Conservation (phyloP, 257 asterid species). For the Fraxinus americana region DNA sequence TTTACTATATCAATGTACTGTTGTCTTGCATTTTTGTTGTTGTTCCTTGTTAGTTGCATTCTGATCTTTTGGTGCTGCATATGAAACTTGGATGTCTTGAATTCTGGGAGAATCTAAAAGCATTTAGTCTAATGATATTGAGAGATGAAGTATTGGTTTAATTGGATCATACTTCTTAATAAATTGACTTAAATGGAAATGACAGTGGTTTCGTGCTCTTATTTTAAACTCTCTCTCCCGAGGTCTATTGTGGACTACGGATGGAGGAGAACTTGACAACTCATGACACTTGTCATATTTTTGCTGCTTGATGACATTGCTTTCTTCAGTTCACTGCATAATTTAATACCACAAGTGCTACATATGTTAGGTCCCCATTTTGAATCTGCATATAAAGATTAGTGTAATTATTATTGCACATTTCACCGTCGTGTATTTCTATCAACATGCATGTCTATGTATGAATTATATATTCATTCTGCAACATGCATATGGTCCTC, state of each 20-base stretch:
- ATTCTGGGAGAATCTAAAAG: neutral
- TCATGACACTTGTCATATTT: neutral
- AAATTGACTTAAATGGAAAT: neutral
- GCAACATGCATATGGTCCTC: neutral
- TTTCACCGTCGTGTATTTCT: neutral
- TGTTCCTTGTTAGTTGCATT: neutral
- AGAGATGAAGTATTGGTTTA: neutral
- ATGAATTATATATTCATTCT: neutral
- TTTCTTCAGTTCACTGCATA: neutral
- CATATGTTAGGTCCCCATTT: neutral
- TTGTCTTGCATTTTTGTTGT: neutral
- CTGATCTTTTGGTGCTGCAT: neutral
- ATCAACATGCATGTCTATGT: neutral
- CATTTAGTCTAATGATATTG: conserved; percentile 8
- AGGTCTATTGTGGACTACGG: neutral
- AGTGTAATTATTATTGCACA: neutral
- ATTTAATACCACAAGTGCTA: neutral
- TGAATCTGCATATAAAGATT: neutral
- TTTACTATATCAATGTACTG: neutral
- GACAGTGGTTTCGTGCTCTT: neutral
- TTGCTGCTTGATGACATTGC: neutral
- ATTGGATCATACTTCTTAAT: neutral
- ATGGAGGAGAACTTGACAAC: conserved; percentile 2
- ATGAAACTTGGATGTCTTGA: neutral
- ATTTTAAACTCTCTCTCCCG: neutral